Evolutionary conservation across 495 filamentous ascomycete species (phyloP).

Genomic region (Penicillium subrubescens): DNA sequence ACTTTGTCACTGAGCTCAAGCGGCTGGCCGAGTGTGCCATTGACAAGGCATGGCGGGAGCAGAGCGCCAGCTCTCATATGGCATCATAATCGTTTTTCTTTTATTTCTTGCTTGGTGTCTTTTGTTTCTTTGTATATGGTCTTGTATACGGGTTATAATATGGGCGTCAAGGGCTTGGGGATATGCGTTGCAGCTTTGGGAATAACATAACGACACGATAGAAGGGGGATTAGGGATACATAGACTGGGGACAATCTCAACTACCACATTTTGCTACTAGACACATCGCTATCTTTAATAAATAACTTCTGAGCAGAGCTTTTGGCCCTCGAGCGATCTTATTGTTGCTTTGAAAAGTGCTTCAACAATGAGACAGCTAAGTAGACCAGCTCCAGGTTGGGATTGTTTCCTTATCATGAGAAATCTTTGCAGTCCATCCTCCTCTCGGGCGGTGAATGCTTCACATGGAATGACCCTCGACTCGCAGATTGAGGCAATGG

Average conservation of each 20-base stretch:
- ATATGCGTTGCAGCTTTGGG: neutral
- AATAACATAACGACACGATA: neutral
- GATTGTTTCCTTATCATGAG: neutral
- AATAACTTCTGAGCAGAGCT: neutral
- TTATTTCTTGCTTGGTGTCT: neutral
- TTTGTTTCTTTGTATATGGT: neutral
- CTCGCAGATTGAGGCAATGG: neutral
- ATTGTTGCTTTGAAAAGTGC: neutral
- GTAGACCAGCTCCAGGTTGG: neutral
- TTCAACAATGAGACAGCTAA: neutral
- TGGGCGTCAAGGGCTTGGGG: neutral
- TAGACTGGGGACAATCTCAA: neutral
- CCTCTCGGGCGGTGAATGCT: neutral
- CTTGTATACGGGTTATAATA: too few relatives aligned
- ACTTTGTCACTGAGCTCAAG: constrained; percentile 50
- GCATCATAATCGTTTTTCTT: constrained; percentile 5
- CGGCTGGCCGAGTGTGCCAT: constrained; percentile 46
- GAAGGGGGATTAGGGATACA: neutral
- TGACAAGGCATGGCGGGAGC: constrained; percentile 45
- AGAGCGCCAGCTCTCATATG: constrained; percentile 20
- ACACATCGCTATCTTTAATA: neutral
- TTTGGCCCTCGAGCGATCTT: neutral
- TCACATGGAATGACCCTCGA: neutral
- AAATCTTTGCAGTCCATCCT: neutral
- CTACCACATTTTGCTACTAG: neutral